A percentile compares a stretch with the other conserved stretches of the same genome.
phyloP scores from a whole-genome alignment of 306 rosid genomes.

The Fragaria iinumae region DNA sequence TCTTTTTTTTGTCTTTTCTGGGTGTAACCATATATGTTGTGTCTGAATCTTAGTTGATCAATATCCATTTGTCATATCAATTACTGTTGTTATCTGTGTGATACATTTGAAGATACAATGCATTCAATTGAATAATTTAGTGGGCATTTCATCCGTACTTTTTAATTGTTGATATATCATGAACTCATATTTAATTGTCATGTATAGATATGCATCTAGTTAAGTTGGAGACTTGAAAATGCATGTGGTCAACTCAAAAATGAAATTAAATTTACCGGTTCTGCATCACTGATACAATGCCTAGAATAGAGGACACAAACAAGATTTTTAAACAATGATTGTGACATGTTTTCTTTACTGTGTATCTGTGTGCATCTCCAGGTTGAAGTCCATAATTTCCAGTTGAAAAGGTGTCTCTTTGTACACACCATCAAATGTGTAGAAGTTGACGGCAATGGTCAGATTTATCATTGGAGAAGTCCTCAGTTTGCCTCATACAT shows the following conservation, averaged over 20 bases:
- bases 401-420: neutral
- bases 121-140: neutral
- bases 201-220: neutral
- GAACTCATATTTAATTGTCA: neutral
- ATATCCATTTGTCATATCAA: neutral
- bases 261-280: neutral
- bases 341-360: neutral
- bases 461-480: neutral
- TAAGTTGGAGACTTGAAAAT: neutral
- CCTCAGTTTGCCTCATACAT: neutral
- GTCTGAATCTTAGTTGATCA: neutral
- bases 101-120: neutral
- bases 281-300: too few species aligned
- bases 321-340: neutral
- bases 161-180: neutral
- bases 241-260: neutral
- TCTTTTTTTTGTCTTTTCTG: neutral
- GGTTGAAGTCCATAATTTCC: constrained; percentile 7
- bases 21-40: neutral
- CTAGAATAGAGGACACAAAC: neutral
- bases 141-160: neutral
- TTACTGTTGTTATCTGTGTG: neutral
- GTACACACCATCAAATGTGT: neutral
- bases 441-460: neutral
- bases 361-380: neutral